These are phyloP conservation scores for Salvia sclarea DNA, from an alignment of 305 asterid species.

Conservation along the genomic window DNA sequence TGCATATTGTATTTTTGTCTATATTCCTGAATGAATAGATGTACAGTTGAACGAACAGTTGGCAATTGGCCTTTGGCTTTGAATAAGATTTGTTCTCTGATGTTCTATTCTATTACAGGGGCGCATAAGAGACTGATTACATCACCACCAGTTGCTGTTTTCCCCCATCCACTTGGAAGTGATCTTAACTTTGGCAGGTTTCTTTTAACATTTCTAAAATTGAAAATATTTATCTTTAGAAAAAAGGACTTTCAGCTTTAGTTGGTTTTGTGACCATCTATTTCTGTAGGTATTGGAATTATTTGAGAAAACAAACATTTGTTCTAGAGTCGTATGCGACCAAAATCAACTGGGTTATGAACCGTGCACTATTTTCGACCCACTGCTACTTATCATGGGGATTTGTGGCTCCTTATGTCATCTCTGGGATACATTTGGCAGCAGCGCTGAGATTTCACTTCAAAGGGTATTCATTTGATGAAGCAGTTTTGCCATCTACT, in stretches of 20 bases:
- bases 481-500: conserved; percentile 50
- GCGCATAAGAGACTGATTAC: conserved; percentile 91
- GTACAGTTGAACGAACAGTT: conserved; percentile 5
- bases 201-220: conserved; percentile 30
- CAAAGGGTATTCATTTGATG: conserved; percentile 59
- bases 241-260: conserved; percentile 6
- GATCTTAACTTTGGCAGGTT: conserved; percentile 98
- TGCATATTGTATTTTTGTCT: neutral
- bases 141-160: conserved; percentile 98
- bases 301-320: conserved; percentile 96
- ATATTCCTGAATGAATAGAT: conserved; percentile 6
- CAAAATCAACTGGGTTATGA: conserved; percentile 85
- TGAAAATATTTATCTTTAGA: conserved; percentile 16
- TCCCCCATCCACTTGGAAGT: conserved; percentile 97
- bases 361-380: conserved; percentile 80
- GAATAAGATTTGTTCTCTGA: conserved; percentile 21
- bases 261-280: conserved; percentile 20
- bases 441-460: conserved; percentile 71
- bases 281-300: conserved; percentile 88
- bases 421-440: conserved; percentile 74
- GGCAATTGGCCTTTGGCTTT: conserved; percentile 3
- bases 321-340: conserved; percentile 93
- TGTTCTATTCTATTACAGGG: conserved; percentile 50
- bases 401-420: conserved; percentile 71
- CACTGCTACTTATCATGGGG: conserved; percentile 99